Evolutionary conservation across 139 green algal species (phyloP).

Genomic region (Axilococcus clingmanii): DNA sequence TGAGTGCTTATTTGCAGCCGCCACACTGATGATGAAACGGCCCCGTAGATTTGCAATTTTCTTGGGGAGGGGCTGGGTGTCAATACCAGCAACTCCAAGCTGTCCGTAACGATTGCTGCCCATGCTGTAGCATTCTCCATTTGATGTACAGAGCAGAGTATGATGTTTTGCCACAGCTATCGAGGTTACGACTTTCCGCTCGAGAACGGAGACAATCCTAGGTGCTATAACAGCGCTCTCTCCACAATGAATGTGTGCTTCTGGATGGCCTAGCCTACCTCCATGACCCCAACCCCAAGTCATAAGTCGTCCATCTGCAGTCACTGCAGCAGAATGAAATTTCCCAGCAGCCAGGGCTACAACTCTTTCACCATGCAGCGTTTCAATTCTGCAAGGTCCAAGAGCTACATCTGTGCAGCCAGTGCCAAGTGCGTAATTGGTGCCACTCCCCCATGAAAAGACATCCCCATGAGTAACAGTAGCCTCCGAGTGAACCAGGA

Average conservation of each 20-base stretch:
- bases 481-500: conserved; percentile 8
- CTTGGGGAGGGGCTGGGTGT: conserved; percentile 65
- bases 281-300: conserved; percentile 84
- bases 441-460: conserved; percentile 80
- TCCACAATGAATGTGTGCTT: conserved; percentile 70
- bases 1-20: conserved; percentile 79
- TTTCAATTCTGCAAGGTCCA: conserved; percentile 49
- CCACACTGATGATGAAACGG: conserved; percentile 46
- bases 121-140: conserved; percentile 73
- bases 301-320: conserved; percentile 50
- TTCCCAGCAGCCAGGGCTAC: conserved; percentile 58
- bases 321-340: conserved; percentile 79
- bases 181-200: conserved; percentile 10
- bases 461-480: conserved; percentile 27
- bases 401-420: conserved; percentile 31
- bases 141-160: conserved; percentile 60
- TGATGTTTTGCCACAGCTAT: conserved; percentile 81
- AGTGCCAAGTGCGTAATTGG: conserved; percentile 90
- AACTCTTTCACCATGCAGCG: conserved; percentile 31
- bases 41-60: conserved; percentile 37
- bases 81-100: conserved; percentile 57
- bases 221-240: conserved; percentile 53
- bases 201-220: conserved; percentile 31
- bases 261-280: conserved; percentile 76
- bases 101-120: conserved; percentile 60